Base-by-base conservation (phyloP, 1,284 basidiomycete species). In the Peniophora sp. region DNA sequence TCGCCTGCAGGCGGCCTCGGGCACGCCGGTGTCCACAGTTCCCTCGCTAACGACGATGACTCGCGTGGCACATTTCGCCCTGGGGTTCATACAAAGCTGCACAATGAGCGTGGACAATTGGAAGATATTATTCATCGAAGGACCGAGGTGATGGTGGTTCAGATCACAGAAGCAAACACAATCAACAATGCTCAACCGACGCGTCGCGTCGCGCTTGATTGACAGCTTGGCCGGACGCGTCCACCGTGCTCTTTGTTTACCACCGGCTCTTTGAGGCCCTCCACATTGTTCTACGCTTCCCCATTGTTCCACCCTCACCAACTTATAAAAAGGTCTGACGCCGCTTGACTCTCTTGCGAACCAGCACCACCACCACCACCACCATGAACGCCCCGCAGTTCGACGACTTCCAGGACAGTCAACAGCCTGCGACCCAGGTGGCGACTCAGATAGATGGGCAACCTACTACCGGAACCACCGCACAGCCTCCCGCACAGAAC, bases 341-440 rank as follows among this genome's bases (percentile, higher is more conserved):
- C n/a, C 38, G 38, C 19, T 41, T 41, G 19, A 41, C 38, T 41
- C 19, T 20, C 38, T 16, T 20, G 38, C 5, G n/a, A 41, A 41
- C n/a, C 5, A 17, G 8, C 8, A n/a, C 38, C n/a, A 5, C 5
- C 19, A 8, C 5, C 5, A 6, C 19, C 38, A 8, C 19, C 38
- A n/a, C 16, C 38, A 41, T 41, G 38, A 41, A 41, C 38, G n/a
- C 38, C 19, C 38, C 38, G n/a, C 38, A 41, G 38, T 17, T 41
- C n/a, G 44, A 45, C 14, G 16, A 45, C 12, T 11, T 44, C 41
- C 44, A 14, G 44, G 44, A 45, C 6, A 45, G 44, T 22, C 44
- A 45, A 24, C 77, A 79, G 27, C 27, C 27, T 53, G 75, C 77
- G n/a, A 79, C 62, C 10, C 61, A 66, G 51, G 57, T 50, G 38